These are phyloP conservation scores for Aspergillus fijiensis DNA, from an alignment of 2,329 filamentous ascomycete species.

Conservation along the genomic window DNA sequence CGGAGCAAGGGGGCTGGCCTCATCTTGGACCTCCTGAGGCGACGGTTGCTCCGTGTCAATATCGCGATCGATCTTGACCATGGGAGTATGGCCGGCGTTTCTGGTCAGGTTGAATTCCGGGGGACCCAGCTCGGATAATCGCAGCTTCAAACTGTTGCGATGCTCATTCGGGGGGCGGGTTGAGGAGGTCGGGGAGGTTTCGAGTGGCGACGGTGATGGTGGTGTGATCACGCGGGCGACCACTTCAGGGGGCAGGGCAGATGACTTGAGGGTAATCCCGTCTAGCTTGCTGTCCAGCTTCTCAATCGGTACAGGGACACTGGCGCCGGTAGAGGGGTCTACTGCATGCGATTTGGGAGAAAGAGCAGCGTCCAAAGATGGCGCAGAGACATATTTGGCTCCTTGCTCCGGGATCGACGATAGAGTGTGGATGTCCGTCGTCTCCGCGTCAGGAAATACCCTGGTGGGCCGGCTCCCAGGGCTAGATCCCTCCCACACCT, in stretches of 20 bases:
- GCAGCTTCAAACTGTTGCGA: conserved; percentile 34
- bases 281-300: conserved; percentile 48
- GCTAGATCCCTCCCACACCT: conserved; percentile 48
- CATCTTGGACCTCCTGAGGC: conserved; percentile 20
- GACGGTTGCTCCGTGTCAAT: conserved; percentile 31
- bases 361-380: conserved; percentile 43
- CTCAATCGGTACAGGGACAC: conserved; percentile 47
- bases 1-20: conserved; percentile 34
- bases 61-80: conserved; percentile 42
- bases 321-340: conserved; percentile 31
- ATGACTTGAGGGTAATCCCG: conserved; percentile 49
- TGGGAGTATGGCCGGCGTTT: conserved; percentile 48
- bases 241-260: conserved; percentile 44
- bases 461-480: conserved; percentile 42
- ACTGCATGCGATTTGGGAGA: conserved; percentile 37
- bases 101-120: conserved; percentile 42
- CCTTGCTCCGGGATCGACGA: conserved; percentile 34
- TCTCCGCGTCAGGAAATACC: conserved; percentile 42
- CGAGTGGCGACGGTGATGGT: conserved; percentile 34
- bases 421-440: conserved; percentile 23
- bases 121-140: conserved; percentile 38
- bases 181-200: conserved; percentile 28
- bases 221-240: conserved; percentile 46
- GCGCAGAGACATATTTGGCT: conserved; percentile 19
- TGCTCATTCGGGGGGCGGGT: conserved; percentile 26